These are phyloP conservation scores for Zoysia japonica DNA, from an alignment of 176 grass and related monocot genomes.

Conservation along the genomic window DNA sequence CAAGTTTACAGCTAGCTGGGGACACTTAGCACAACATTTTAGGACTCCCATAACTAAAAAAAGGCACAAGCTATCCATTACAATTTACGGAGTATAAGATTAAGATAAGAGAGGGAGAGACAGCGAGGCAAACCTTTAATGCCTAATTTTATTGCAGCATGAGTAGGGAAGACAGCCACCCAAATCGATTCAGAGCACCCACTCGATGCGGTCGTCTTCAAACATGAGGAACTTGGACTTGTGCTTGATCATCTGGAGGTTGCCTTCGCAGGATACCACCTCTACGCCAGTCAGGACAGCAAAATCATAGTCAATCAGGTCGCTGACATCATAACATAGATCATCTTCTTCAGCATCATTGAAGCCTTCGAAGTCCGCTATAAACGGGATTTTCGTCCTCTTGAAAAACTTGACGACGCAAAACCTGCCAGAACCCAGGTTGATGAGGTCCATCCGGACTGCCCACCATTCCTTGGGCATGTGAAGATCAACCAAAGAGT, in stretches of 20 bases:
- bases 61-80: too few species aligned
- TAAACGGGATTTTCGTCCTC: background rate
- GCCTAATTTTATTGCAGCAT: too few species aligned
- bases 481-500: conserved; percentile 3
- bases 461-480: background rate
- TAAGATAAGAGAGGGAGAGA: too few species aligned
- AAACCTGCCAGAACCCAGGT: conserved; percentile 16
- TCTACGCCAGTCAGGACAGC: conserved; percentile 23
- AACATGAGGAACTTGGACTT: background rate
- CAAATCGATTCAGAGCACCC: background rate
- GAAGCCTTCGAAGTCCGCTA: background rate
- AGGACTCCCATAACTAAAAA: too few species aligned
- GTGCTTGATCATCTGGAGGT: conserved; percentile 18
- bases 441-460: background rate
- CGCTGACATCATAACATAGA: background rate
- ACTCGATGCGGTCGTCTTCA: background rate
- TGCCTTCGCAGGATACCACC: background rate
- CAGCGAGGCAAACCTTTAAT: too few species aligned
- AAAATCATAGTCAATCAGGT: background rate
- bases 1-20: too few species aligned
- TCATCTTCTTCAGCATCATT: background rate
- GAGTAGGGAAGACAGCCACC: background rate
- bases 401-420: conserved; percentile 4
- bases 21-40: too few species aligned
- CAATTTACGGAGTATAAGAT: too few species aligned